Base-by-base conservation (phyloP, 2,329 filamentous ascomycete species). In the Metarhizium sp. region DNA sequence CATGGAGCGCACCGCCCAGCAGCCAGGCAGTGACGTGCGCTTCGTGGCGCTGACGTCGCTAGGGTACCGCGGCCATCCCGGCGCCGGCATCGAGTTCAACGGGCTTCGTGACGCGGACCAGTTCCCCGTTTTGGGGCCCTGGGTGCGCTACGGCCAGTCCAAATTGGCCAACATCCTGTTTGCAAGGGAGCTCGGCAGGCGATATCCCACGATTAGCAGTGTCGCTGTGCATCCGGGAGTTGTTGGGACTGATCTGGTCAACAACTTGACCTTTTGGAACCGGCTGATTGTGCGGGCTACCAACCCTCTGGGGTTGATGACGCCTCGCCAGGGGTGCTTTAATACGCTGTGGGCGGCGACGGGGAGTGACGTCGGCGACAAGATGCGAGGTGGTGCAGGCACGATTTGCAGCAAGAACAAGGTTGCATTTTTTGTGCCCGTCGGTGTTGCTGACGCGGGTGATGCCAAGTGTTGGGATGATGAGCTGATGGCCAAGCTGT, bases 141-240 rank as follows among this genome's bases (percentile, higher is more conserved):
- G 72, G 69, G 63, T 67, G 2, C 74, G 76, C 2, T 82, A 81
- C 59, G 74, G 69, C 8, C 73, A 75, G n/a, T 76, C 73, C 57
- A 81, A 80, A 61, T 69, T 75, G 0, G 77, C 76, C 2, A 78
- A 76, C 53, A 71, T 78, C 32, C 62, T 78, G 5, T 74, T 75
- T 50, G 74, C 75, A 2, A 61, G 69, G 0, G 74, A 78, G 58
- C 59, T 80, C 4, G 74, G 74, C 3, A 69, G 72, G 6, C 71
- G 73, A 1, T 69, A 74, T 54, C 74, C 74, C 0, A 59, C 69
- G 18, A 66, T 78, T 2, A 69, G 67, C 25, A 70, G 71, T 25
- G 69, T 80, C 10, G 71, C 74, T 0, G 61, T 81, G 1, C 78
- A 81, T 54, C 78, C 78, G 0, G 78, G 78, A 2, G 63, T 72